A percentile compares a stretch with the other conserved stretches of the same genome.
These are phyloP conservation scores for Penicillium sp. DNA, from an alignment of 2,329 filamentous ascomycete genomes.

Conservation along the genomic window DNA sequence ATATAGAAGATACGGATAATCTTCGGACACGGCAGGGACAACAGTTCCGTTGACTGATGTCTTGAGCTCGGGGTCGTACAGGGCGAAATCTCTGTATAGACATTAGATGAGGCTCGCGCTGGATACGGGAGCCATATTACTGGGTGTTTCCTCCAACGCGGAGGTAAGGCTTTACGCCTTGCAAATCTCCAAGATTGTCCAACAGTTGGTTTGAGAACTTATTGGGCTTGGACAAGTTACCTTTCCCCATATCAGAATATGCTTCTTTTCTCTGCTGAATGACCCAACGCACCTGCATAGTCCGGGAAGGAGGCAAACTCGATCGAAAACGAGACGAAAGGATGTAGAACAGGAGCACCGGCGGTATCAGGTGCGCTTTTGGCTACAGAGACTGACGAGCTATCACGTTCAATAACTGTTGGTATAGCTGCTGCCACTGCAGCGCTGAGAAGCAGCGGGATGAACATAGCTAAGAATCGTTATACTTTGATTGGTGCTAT, in stretches of 20 bases:
- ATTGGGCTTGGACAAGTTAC: conserved; percentile 54
- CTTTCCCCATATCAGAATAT: conserved; percentile 21
- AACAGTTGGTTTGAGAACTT: conserved; percentile 57
- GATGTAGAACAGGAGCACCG: conserved; percentile 14
- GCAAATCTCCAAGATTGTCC: conserved; percentile 51
- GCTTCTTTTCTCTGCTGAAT: not conserved
- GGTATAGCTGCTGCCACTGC: conserved; percentile 9
- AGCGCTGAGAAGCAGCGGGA: conserved; percentile 8
- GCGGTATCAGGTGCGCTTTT: conserved; percentile 8
- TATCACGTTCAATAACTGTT: conserved; percentile 1
- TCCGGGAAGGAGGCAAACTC: conserved; percentile 52
- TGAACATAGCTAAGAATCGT: conserved; percentile 4
- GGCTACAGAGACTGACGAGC: conserved; percentile 7
- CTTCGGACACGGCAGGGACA: conserved; percentile 47
- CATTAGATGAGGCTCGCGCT: not conserved
- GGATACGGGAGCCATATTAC: conserved; percentile 12
- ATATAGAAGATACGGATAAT: conserved; percentile 58
- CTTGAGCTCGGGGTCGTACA: conserved; percentile 53
- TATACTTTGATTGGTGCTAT: not conserved
- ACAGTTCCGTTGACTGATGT: conserved; percentile 51
- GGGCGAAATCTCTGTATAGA: conserved; percentile 49
- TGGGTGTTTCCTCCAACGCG: conserved; percentile 64
- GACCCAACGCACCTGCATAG: conserved; percentile 39
- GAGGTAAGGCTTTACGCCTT: conserved; percentile 55
- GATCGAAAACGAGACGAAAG: conserved; percentile 51